Conservation (phyloP, 1,139 yeast species). For the Hemisphaericaspora xylanilytica region DNA sequence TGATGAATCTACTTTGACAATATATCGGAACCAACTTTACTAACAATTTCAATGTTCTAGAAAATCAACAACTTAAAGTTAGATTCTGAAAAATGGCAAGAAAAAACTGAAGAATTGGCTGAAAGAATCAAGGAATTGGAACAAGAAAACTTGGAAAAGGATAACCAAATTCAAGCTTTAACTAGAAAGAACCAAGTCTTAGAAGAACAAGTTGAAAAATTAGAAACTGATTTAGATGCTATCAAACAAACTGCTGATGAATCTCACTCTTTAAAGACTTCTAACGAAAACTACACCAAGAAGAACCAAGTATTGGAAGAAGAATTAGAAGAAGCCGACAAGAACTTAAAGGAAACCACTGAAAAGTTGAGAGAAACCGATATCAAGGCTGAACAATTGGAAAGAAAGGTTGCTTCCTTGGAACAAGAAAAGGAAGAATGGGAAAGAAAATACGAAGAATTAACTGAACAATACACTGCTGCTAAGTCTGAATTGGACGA, state of each 20-base stretch:
- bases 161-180: slow-evolving; percentile 90
- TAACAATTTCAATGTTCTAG: slow-evolving; percentile 35
- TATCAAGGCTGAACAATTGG: slow-evolving; percentile 94
- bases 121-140: slow-evolving; percentile 84
- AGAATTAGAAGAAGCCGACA: slow-evolving; percentile 90
- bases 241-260: slow-evolving; percentile 91
- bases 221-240: slow-evolving; percentile 76
- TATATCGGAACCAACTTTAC: too few relatives aligned
- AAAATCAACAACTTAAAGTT: slow-evolving; percentile 87
- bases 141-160: slow-evolving; percentile 88
- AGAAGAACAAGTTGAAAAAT: slow-evolving; percentile 87
- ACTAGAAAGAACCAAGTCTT: slow-evolving; percentile 88
- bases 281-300: slow-evolving; percentile 88
- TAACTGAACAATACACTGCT: slow-evolving; percentile 73
- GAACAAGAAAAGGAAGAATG: slow-evolving; percentile 90
- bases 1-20: too few relatives aligned
- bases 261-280: slow-evolving; percentile 82
- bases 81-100: slow-evolving; percentile 97
- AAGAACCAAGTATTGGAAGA: slow-evolving; percentile 91
- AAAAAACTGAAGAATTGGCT: slow-evolving; percentile 84
- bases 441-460: slow-evolving; percentile 90
- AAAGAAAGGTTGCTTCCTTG: slow-evolving; percentile 88
- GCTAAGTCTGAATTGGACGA: slow-evolving; percentile 93
- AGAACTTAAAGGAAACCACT: slow-evolving; percentile 89
- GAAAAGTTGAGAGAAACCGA: slow-evolving; percentile 94